A percentile compares a stretch with the other conserved stretches of the same genome.
phyloP scores from a whole-genome alignment of 2,329 filamentous ascomycete genomes.

The Aureobasidium sp. region DNA sequence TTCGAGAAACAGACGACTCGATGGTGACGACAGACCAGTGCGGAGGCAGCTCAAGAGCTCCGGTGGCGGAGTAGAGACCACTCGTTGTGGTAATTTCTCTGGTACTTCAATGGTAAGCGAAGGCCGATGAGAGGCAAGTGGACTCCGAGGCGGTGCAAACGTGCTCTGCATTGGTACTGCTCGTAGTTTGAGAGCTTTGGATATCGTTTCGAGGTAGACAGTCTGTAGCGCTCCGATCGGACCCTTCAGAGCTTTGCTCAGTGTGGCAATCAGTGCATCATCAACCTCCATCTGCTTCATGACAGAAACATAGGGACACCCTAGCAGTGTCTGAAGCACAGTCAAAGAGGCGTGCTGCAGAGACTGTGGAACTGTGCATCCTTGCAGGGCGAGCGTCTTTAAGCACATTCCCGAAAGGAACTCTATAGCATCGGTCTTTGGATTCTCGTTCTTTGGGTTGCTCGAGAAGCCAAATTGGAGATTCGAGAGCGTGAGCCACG shows the following conservation, averaged over 20 bases:
- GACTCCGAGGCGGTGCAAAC: neutral
- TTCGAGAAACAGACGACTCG: slow-evolving; percentile 70
- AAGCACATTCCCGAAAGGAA: slow-evolving; percentile 19
- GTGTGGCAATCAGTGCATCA: slow-evolving; percentile 17
- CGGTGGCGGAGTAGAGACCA: slow-evolving; percentile 48
- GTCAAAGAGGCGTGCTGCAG: slow-evolving; percentile 15
- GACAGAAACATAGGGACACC: slow-evolving; percentile 13
- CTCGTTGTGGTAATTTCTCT: neutral
- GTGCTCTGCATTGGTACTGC: neutral
- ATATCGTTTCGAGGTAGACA: slow-evolving; percentile 12
- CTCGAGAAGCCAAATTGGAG: slow-evolving; percentile 2
- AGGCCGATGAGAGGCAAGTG: neutral
- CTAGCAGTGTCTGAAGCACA: slow-evolving; percentile 18
- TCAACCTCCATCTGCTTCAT: slow-evolving; percentile 21
- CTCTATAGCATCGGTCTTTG: slow-evolving; percentile 14
- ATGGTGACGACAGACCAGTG: slow-evolving; percentile 66
- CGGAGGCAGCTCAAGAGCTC: slow-evolving; percentile 77
- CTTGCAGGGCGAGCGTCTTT: slow-evolving; percentile 14
- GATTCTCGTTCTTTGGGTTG: neutral
- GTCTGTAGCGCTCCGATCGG: slow-evolving; percentile 18
- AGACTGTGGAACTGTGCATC: slow-evolving; percentile 4
- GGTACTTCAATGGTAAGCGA: slow-evolving; percentile 3
- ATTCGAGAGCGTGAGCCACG: slow-evolving; percentile 43
- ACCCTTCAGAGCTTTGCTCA: slow-evolving; percentile 18
- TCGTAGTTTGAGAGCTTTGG: slow-evolving; percentile 9